phyloP scores from a whole-genome alignment of 305 asterid genomes.

The Fraxinus xanthoxyloides region DNA sequence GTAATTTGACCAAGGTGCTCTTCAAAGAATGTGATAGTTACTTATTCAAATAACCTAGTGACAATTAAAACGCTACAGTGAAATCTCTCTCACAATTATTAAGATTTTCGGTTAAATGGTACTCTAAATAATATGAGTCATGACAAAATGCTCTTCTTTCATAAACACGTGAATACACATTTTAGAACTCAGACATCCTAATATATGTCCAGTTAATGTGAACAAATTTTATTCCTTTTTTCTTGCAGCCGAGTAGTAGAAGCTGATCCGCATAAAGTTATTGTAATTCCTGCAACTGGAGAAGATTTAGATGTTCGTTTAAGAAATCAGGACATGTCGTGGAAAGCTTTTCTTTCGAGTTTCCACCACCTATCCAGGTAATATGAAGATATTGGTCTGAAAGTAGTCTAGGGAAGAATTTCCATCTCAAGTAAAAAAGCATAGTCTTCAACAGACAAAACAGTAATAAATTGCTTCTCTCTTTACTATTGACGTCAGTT shows the following conservation, averaged over 20 bases:
- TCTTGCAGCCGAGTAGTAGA: constrained; percentile 76
- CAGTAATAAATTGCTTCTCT: constrained; percentile 9
- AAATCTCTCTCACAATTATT: not conserved
- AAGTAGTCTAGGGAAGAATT: not conserved
- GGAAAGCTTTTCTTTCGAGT: constrained; percentile 64
- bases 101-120: not conserved
- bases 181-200: not conserved
- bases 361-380: constrained; percentile 61
- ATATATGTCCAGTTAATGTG: constrained; percentile 10
- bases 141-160: not conserved
- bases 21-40: not conserved
- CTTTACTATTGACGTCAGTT: constrained; percentile 4
- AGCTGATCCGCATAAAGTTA: constrained; percentile 60
- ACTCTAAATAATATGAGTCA: not conserved
- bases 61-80: not conserved
- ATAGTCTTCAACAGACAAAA: constrained; percentile 7
- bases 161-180: not conserved
- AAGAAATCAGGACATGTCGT: constrained; percentile 67
- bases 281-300: constrained; percentile 78
- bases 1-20: not conserved
- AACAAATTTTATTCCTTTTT: constrained; percentile 11
- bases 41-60: not conserved
- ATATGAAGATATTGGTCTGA: not conserved
- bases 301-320: constrained; percentile 57
- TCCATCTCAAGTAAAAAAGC: not conserved